Evolutionary conservation across 768 basidiomycete genomes (phyloP), one percentile per base, ranked within the genome.

Genomic region (Lactarius hatsudake): DNA sequence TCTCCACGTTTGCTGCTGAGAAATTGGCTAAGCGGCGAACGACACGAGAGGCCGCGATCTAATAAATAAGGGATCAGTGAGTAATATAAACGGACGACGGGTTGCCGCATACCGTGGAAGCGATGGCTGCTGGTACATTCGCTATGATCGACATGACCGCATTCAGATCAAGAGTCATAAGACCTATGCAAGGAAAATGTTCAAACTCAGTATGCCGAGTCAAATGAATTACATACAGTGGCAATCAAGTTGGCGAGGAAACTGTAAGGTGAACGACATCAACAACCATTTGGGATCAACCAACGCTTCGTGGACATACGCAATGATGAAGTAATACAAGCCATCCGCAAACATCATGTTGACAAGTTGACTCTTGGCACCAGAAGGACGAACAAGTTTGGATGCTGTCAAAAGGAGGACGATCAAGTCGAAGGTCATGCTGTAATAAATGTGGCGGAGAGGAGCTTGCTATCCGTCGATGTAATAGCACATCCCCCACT

Each of bases 391-490:
- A 18, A 75, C 75, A 28, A 91, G 81, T 73, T 87, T 90, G 75
- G 83, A 85, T 15, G 81, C 83, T 43, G 84, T 89, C 69, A 91
- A 75, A 30, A 78, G 66, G 55, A 90, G 80, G 45, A 90, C 87
- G 34, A 82, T 65, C 26, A 88, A 77, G 73, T 91, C 90, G 73
- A 91, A 89, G 72, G 80, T 79, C 90, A 91, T 91, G 36, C 88
- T 86, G 71, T 91, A 91, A 90, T 87, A 75, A 90, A 91, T 4
- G 87, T 87, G 3, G 86, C 85, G 5, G 87, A 86, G 38, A 90
- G 81, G 61, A 89, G 76, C 10, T 74, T 84, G 74, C 85, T 90
- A 73, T 87, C 83, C 8, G 88, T 87, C 36, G 82, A 72, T 1
- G 80, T 79, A 64, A 91, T 88, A 2, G 78, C 77, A 73, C 89